phyloP scores from a whole-genome alignment of 2,329 filamentous ascomycete species.

The Penicillium sp. region DNA sequence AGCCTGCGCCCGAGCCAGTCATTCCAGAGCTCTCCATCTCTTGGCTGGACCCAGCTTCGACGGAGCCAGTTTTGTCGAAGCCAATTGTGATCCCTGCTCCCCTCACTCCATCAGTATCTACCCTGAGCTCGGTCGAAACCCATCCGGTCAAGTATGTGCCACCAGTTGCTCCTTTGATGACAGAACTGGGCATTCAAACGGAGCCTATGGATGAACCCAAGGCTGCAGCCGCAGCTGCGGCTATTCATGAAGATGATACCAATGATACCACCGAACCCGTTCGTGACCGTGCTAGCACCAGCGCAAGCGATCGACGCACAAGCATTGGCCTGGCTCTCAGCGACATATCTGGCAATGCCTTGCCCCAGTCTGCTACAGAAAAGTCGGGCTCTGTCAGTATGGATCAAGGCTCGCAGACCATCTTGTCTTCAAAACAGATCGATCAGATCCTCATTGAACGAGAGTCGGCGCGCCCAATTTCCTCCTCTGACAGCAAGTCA shows the following conservation, averaged over 20 bases:
- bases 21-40: constrained; percentile 34
- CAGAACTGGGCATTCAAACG: constrained; percentile 29
- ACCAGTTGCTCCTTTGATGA: constrained; percentile 19
- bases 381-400: constrained; percentile 50
- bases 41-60: constrained; percentile 29
- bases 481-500: constrained; percentile 38
- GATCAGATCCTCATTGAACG: constrained; percentile 72
- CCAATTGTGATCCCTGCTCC: constrained; percentile 23
- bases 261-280: constrained; percentile 64
- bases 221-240: constrained; percentile 44
- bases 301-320: constrained; percentile 28
- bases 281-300: constrained; percentile 34
- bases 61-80: constrained; percentile 38
- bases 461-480: constrained; percentile 36
- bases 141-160: constrained; percentile 49
- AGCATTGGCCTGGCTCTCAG: constrained; percentile 58
- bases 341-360: constrained; percentile 65
- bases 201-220: constrained; percentile 23
- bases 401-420: constrained; percentile 81
- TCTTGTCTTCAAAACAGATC: constrained; percentile 79
- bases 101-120: constrained; percentile 43
- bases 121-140: constrained; percentile 51
- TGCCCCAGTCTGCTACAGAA: constrained; percentile 31
- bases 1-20: constrained; percentile 18
- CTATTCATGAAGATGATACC: constrained; percentile 68